Evolutionary conservation across 1,139 yeast genomes (phyloP).

Genomic region (Geotrichum carabidarum): DNA sequence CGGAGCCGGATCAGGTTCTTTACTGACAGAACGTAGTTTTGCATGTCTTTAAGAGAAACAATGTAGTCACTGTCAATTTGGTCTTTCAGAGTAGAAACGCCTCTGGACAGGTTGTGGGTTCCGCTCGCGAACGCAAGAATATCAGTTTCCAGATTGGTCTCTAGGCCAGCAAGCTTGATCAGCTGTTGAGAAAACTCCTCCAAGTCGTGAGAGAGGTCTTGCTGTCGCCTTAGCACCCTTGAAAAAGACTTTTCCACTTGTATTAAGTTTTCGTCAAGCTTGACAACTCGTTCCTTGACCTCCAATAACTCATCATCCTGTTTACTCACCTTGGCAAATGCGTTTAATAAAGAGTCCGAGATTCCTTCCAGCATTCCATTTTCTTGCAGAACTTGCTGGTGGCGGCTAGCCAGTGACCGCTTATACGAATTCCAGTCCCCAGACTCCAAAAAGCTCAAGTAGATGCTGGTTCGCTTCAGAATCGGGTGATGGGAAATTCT

Average conservation of each 20-base stretch:
- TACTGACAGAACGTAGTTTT: conserved; percentile 74
- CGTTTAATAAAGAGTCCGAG: conserved; percentile 87
- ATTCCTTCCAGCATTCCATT: conserved; percentile 52
- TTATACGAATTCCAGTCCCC: conserved; percentile 81
- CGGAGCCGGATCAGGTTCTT: conserved; percentile 73
- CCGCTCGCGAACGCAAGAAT: conserved; percentile 54
- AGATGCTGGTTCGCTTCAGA: conserved; percentile 63
- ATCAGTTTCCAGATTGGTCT: conserved; percentile 45
- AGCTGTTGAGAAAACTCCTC: conserved; percentile 67
- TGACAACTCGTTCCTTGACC: conserved; percentile 74
- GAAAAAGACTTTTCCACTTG: conserved; percentile 75
- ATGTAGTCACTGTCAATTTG: conserved; percentile 77
- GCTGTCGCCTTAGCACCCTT: conserved; percentile 67
- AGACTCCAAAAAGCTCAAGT: conserved; percentile 72
- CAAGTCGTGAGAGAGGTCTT: conserved; percentile 67
- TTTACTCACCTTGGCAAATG: conserved; percentile 75
- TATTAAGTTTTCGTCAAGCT: conserved; percentile 73
- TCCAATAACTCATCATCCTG: conserved; percentile 73
- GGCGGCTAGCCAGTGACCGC: conserved; percentile 43
- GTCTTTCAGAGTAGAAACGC: conserved; percentile 48
- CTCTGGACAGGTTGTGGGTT: conserved; percentile 46
- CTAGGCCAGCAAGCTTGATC: conserved; percentile 58
- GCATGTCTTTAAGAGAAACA: conserved; percentile 78
- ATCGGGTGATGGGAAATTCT: conserved; percentile 71
- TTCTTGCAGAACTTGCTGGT: conserved; percentile 12